Percentiles rank a stretch among this genome's conserved stretches.
phyloP scores from a whole-genome alignment of 2,329 filamentous ascomycete genomes.

The Hypoxylon sp. region DNA sequence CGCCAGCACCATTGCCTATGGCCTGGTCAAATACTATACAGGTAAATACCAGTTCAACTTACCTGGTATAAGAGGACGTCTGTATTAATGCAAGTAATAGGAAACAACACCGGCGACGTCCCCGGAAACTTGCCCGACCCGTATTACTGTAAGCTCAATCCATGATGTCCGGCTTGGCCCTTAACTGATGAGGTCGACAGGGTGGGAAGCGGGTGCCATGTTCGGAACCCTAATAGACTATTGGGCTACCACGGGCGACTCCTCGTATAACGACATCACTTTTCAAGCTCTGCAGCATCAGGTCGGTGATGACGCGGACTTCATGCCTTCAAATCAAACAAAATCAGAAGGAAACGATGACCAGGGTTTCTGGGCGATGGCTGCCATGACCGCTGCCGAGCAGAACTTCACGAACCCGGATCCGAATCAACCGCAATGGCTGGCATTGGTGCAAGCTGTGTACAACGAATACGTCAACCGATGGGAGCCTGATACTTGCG shows the following conservation, averaged over 20 bases:
- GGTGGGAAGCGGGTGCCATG: slow-evolving; percentile 81
- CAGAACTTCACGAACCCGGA: slow-evolving; percentile 64
- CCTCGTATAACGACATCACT: slow-evolving; percentile 63
- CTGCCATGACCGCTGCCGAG: slow-evolving; percentile 71
- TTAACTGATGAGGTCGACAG: slow-evolving; percentile 53
- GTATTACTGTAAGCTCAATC: slow-evolving; percentile 71
- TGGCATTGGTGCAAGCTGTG: slow-evolving; percentile 70
- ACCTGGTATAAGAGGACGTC: neutral
- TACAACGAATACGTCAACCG: slow-evolving; percentile 66
- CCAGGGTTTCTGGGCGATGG: slow-evolving; percentile 71
- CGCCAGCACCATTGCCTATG: slow-evolving; percentile 44
- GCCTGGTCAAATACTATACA: slow-evolving; percentile 43
- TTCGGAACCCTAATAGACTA: slow-evolving; percentile 65
- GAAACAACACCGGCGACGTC: slow-evolving; percentile 70
- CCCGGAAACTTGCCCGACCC: slow-evolving; percentile 70
- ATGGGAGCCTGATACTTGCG: slow-evolving; percentile 69
- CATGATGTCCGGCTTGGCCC: neutral
- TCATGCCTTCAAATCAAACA: slow-evolving; percentile 64
- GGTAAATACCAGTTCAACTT: slow-evolving; percentile 19
- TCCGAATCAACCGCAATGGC: slow-evolving; percentile 61
- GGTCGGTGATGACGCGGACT: slow-evolving; percentile 63
- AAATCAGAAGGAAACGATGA: slow-evolving; percentile 69
- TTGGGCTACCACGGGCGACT: slow-evolving; percentile 61
- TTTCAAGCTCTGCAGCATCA: slow-evolving; percentile 63
- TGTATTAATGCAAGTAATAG: slow-evolving; percentile 46